Conservation (phyloP, 2,329 filamentous ascomycete genomes). For the Talaromyces islandicus region DNA sequence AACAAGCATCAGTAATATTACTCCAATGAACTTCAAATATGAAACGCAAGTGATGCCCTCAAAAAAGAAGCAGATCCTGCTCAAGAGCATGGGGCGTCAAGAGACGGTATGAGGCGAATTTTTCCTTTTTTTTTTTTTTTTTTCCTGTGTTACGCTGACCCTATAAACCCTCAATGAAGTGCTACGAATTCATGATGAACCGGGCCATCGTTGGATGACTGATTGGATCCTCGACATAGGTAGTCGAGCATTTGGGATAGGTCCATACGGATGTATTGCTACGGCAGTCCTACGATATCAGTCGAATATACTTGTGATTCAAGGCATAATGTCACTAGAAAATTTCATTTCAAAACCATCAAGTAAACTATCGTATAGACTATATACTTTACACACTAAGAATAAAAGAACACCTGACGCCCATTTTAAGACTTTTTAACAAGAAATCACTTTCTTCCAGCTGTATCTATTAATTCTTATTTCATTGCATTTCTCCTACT, state of each 20-base stretch:
- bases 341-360: not conserved
- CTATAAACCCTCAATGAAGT: not conserved
- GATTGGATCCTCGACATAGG: not conserved
- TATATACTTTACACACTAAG: not conserved
- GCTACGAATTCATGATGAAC: not conserved
- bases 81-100: not conserved
- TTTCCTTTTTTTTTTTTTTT: not conserved
- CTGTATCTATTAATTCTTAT: not conserved
- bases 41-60: not conserved
- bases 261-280: not conserved
- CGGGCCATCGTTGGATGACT: not conserved
- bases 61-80: not conserved
- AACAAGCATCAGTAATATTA: not conserved
- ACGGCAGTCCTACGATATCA: not conserved
- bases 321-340: not conserved
- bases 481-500: constrained; percentile 37
- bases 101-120: not conserved
- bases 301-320: not conserved
- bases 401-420: not conserved
- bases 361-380: not conserved
- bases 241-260: not conserved
- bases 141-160: not conserved
- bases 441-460: not conserved
- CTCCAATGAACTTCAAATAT: not conserved
- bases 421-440: not conserved